phyloP scores from a whole-genome alignment of 1,284 basidiomycete genomes.

The Apiotrichum brassicae region DNA sequence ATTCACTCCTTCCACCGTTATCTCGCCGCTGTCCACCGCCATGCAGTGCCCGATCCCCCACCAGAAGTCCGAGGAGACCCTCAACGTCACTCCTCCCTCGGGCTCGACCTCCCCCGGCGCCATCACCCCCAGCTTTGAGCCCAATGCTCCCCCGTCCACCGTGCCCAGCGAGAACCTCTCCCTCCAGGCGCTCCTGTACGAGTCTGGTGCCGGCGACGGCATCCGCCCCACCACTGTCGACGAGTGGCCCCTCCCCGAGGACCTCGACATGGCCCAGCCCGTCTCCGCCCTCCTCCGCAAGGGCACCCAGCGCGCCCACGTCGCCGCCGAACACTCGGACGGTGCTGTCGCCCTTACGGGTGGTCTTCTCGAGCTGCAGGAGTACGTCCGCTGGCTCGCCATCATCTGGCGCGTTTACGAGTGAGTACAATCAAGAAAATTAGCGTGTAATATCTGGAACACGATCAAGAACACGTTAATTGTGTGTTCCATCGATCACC shows the following conservation, averaged over 20 bases:
- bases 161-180: constrained; percentile 3
- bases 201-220: constrained; percentile 7
- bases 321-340: constrained; percentile 56
- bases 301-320: constrained; percentile 59
- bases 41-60: constrained; percentile 5
- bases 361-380: constrained; percentile 58
- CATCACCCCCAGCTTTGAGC: constrained; percentile 4
- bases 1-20: neutral
- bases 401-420: constrained; percentile 72
- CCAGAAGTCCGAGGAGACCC: neutral
- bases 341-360: constrained; percentile 57
- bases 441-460: too few relatives aligned
- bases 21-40: neutral
- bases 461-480: too few relatives aligned
- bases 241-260: constrained; percentile 25
- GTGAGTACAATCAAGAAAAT: too few relatives aligned
- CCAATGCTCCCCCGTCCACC: constrained; percentile 12
- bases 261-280: constrained; percentile 41
- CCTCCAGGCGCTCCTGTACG: constrained; percentile 8
- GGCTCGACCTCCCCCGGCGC: neutral
- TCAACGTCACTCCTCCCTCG: too few relatives aligned
- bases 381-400: constrained; percentile 65
- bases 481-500: too few relatives aligned
- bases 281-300: constrained; percentile 51
- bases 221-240: constrained; percentile 14